Evolutionary conservation across 2,329 filamentous ascomycete genomes (phyloP).

Genomic region (Juglanconis juglandina): DNA sequence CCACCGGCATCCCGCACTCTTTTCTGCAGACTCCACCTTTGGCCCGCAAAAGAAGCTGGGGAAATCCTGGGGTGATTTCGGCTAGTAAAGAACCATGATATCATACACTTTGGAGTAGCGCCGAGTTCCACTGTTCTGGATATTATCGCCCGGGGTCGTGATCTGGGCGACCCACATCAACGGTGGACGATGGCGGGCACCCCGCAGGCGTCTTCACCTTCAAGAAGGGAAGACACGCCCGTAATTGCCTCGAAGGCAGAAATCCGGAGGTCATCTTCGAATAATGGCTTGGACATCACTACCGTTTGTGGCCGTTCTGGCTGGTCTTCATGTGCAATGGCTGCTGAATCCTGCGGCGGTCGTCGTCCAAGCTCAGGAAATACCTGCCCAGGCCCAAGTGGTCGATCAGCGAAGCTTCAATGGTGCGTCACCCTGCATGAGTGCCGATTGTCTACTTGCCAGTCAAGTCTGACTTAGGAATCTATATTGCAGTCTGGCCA

Average conservation of each 20-base stretch:
- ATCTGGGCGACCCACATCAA: background rate
- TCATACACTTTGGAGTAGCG: background rate
- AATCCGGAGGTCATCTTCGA: slow-evolving; percentile 1
- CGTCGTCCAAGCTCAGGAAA: background rate
- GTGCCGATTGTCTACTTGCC: background rate
- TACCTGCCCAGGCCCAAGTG: slow-evolving; percentile 37
- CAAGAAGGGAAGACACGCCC: background rate
- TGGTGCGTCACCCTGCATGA: slow-evolving; percentile 19
- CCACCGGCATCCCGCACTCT: no score
- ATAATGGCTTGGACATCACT: slow-evolving; percentile 17
- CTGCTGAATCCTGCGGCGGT: slow-evolving; percentile 6
- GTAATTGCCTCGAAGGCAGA: background rate
- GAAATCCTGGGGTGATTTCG: no score
- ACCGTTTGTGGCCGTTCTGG: slow-evolving; percentile 12
- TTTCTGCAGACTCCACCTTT: no score
- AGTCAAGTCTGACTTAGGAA: background rate
- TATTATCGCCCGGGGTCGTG: background rate
- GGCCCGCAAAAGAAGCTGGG: no score
- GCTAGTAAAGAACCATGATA: background rate
- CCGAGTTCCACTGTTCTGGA: no score
- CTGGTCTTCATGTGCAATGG: slow-evolving; percentile 12
- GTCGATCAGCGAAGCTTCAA: slow-evolving; percentile 44
- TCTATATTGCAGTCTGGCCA: slow-evolving; percentile 20
- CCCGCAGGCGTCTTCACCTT: background rate
- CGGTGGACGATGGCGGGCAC: background rate